phyloP scores from a whole-genome alignment of 208 protist species.

The Trichomonas gallinae region DNA sequence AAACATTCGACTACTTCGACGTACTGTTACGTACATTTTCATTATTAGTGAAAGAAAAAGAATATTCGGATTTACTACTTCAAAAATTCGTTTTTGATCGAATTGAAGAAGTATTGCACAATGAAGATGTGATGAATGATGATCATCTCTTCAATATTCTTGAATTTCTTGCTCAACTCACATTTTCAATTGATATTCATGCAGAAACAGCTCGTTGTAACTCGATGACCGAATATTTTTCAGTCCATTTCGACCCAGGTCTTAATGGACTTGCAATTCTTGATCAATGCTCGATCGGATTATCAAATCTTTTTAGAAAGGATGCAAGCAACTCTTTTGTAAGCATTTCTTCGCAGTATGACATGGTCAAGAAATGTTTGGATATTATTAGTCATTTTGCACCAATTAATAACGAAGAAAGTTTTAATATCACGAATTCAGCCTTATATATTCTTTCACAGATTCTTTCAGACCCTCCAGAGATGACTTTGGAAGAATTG shows the following conservation, averaged over 20 bases:
- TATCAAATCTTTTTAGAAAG: background rate
- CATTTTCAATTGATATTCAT: background rate
- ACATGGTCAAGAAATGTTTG: background rate
- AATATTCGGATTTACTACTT: background rate
- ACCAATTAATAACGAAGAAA: background rate
- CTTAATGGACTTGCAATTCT: background rate
- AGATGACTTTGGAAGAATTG: background rate
- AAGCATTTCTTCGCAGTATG: background rate
- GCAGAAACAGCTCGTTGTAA: background rate
- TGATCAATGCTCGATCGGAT: background rate
- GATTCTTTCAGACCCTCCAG: background rate
- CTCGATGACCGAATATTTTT: background rate
- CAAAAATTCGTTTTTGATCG: background rate
- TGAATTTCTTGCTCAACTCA: background rate
- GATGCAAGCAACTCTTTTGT: background rate
- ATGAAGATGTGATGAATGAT: background rate
- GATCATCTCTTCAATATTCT: background rate
- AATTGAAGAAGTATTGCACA: background rate
- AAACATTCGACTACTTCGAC: background rate
- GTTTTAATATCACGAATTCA: background rate
- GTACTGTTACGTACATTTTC: background rate
- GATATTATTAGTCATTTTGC: background rate
- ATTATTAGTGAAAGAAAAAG: background rate
- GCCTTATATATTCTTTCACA: background rate
- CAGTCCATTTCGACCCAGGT: background rate